These are phyloP conservation scores for Clausena lansium DNA, from an alignment of 345 rosid species.

Conservation along the genomic window DNA sequence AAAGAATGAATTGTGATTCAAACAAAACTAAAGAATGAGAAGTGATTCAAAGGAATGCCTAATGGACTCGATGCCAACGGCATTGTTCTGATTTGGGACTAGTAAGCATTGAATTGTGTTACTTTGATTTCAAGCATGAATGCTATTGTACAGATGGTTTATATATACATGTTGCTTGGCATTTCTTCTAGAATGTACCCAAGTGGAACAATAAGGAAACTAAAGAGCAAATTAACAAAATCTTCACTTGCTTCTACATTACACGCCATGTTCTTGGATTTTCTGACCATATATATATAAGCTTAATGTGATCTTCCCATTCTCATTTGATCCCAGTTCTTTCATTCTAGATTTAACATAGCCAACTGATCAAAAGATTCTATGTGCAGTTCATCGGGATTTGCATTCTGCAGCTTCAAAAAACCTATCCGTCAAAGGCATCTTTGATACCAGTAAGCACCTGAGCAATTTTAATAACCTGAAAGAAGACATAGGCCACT, in stretches of 20 bases:
- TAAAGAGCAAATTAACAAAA: conserved; percentile 29
- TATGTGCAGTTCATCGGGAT: neutral
- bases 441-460: conserved; percentile 10
- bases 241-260: conserved; percentile 26
- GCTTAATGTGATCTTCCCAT: conserved; percentile 7
- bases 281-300: conserved; percentile 21
- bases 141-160: conserved; percentile 9
- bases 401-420: neutral
- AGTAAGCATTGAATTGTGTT: conserved; percentile 4
- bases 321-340: neutral
- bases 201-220: conserved; percentile 34
- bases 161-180: neutral
- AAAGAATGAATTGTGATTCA: conserved; percentile 18
- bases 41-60: neutral
- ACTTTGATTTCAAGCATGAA: conserved; percentile 16
- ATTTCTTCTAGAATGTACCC: conserved; percentile 19
- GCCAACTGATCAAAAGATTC: neutral
- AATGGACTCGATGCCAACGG: neutral
- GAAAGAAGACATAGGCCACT: neutral
- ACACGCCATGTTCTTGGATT: conserved; percentile 23
- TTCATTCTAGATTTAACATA: neutral
- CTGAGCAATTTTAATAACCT: conserved; percentile 25
- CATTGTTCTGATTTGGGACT: conserved; percentile 17
- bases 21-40: neutral
- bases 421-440: conserved; percentile 20